These are phyloP conservation scores for Podospora pseudoanserina DNA, from an alignment of 495 filamentous ascomycete species.

Conservation along the genomic window DNA sequence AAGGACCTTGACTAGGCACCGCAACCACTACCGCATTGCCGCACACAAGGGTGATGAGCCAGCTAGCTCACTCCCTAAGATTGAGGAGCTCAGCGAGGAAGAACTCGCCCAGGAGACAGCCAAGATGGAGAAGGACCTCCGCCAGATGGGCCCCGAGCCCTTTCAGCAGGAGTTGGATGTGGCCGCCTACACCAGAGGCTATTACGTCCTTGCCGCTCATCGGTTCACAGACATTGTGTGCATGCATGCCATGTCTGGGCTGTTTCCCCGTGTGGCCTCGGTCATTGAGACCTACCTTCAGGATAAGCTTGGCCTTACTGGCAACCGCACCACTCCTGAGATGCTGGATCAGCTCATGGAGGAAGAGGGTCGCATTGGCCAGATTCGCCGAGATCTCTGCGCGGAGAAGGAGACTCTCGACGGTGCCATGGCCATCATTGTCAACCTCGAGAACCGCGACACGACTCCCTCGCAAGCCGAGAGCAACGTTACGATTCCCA, in stretches of 20 bases:
- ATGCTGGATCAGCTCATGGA: slow-evolving; percentile 42
- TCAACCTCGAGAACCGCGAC: slow-evolving; percentile 26
- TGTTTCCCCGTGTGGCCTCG: slow-evolving; percentile 36
- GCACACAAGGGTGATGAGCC: slow-evolving; percentile 20
- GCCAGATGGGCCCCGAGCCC: slow-evolving; percentile 41
- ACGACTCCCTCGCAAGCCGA: slow-evolving; percentile 13
- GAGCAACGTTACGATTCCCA: neutral
- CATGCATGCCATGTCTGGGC: slow-evolving; percentile 43
- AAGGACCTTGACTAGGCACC: slow-evolving; percentile 33
- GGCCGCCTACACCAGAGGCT: slow-evolving; percentile 48
- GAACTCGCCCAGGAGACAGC: slow-evolving; percentile 28
- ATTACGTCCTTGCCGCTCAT: slow-evolving; percentile 49
- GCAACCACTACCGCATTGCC: slow-evolving; percentile 34
- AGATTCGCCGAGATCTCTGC: slow-evolving; percentile 32
- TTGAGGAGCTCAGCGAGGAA: slow-evolving; percentile 43
- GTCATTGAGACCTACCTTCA: slow-evolving; percentile 39
- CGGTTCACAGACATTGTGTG: slow-evolving; percentile 50
- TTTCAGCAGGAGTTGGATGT: slow-evolving; percentile 47
- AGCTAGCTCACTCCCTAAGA: slow-evolving; percentile 29
- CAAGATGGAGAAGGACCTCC: slow-evolving; percentile 28
- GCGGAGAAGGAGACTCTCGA: slow-evolving; percentile 40
- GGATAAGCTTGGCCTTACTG: slow-evolving; percentile 37
- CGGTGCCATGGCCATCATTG: slow-evolving; percentile 42
- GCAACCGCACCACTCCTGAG: slow-evolving; percentile 20
- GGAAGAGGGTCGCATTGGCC: slow-evolving; percentile 40